Conservation (phyloP, 108 stramenopile genomes). For the Skeletonema grethae region DNA sequence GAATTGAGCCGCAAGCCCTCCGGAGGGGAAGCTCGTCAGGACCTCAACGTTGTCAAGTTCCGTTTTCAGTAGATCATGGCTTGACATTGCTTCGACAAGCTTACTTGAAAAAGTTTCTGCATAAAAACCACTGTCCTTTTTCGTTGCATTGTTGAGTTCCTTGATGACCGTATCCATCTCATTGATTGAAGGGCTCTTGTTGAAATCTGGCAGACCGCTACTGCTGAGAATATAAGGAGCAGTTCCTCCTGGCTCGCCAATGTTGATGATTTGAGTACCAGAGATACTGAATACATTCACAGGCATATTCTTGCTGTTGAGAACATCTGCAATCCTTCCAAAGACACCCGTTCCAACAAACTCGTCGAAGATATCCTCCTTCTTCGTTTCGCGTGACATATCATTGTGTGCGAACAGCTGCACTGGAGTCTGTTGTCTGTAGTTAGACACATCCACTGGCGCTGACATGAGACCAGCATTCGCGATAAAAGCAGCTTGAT, state of each 20-base stretch:
- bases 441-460: slow-evolving; percentile 42
- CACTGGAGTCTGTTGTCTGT: slow-evolving; percentile 28
- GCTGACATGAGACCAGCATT: slow-evolving; percentile 53
- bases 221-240: slow-evolving; percentile 25
- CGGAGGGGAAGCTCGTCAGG: slow-evolving; percentile 31
- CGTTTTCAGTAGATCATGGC: slow-evolving; percentile 24
- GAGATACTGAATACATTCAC: slow-evolving; percentile 42
- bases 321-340: slow-evolving; percentile 52
- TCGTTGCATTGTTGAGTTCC: slow-evolving; percentile 53
- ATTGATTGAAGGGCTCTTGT: slow-evolving; percentile 27
- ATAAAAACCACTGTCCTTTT: slow-evolving; percentile 45
- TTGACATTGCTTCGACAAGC: slow-evolving; percentile 18
- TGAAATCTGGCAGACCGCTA: slow-evolving; percentile 34
- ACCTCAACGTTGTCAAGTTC: slow-evolving; percentile 28
- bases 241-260: slow-evolving; percentile 34
- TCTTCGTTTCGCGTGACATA: slow-evolving; percentile 39
- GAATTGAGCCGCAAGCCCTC: slow-evolving; percentile 20
- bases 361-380: slow-evolving; percentile 42
- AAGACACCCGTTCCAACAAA: slow-evolving; percentile 50
- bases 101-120: slow-evolving; percentile 49
- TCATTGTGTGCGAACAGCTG: slow-evolving; percentile 69
- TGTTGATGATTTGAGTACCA: slow-evolving; percentile 29
- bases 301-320: slow-evolving; percentile 16
- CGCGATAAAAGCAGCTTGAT: slow-evolving; percentile 39
- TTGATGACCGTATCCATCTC: slow-evolving; percentile 43